Base-by-base conservation (phyloP, 2,329 filamentous ascomycete species). In the Calonectria leucothoes region DNA sequence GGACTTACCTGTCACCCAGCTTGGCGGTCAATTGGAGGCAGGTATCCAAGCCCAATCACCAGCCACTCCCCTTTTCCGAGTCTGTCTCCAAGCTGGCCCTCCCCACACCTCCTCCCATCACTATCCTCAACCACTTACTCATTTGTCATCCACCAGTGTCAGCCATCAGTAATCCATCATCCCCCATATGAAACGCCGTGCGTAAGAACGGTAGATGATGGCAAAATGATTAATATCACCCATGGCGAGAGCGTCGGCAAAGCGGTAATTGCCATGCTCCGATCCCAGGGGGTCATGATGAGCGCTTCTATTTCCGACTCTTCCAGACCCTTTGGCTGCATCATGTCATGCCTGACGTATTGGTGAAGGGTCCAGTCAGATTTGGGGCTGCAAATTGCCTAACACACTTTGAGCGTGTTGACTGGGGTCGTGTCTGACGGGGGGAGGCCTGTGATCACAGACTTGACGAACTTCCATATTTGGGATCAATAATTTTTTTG, bases 381-480 rank as follows among this genome's bases (percentile, higher is more conserved):
- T 64, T 72, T 59, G 48, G 57, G 65, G 57, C 48, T 66, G 55
- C 45, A 69, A 48, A 65, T 57, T 64, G 67, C 25, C 48, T 57
- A 33, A 39, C 52, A 66, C 42, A 48, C 59, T 65, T 61, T 37
- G 23, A 48, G 57, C 45, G 35, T 57, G 51, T 33, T 20, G 68
- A 68, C 51, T 39, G 66, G 68, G 71, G 55, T 61, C 45, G 35
- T 23, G n/a, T 55, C 59, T 67, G 45, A 55, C 65, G 11, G 42
- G 37, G 55, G 68, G 27, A 69, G 37, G 33, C 52, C 45, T 20
- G 64, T 31, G 37, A 59, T 33, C 11, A 39, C 37, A 33, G 35
- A 63, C 52, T 70, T 75, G 70, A 73, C 49, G 64, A 71, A 63
- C 67, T 69, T 73, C 70, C 68, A 52, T 63, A 66, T 66, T 66